A percentile compares a stretch with the other conserved stretches of the same genome.
Conservation (phyloP, 116 monocot genomes). For the Trichopus zeylanicus region DNA sequence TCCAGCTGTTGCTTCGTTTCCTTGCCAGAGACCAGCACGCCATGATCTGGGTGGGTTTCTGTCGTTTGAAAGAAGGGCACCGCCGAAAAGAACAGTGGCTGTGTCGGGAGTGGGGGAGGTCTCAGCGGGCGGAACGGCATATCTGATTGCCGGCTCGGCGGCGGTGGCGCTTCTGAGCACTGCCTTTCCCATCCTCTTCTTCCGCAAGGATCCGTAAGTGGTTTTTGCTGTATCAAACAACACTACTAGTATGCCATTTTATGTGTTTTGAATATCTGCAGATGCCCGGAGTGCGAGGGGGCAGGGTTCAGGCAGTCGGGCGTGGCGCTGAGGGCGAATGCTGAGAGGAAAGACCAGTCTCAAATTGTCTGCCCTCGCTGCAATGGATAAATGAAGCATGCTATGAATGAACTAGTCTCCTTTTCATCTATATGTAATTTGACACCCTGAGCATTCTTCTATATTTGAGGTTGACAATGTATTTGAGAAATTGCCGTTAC, state of each 20-base stretch:
- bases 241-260: neutral
- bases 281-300: conserved; percentile 91
- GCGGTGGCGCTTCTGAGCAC: conserved; percentile 80
- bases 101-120: conserved; percentile 71
- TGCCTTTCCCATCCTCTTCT: conserved; percentile 78
- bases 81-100: conserved; percentile 23
- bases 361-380: conserved; percentile 78
- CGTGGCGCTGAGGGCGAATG: conserved; percentile 55
- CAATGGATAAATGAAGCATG: conserved; percentile 64
- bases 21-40: neutral
- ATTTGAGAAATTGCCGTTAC: too few relatives aligned
- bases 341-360: conserved; percentile 70
- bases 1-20: neutral
- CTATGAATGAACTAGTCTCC: too few relatives aligned
- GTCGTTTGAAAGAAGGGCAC: too few relatives aligned
- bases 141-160: conserved; percentile 71
- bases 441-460: too few relatives aligned
- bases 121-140: conserved; percentile 61
- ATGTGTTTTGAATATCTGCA: conserved; percentile 13
- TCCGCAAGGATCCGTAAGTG: conserved; percentile 72
- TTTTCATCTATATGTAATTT: too few relatives aligned
- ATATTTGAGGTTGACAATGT: too few relatives aligned
- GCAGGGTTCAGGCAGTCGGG: conserved; percentile 65
- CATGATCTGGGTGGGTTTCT: too few relatives aligned
- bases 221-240: neutral